These are phyloP conservation scores for Thraustochytrium striatum DNA, from an alignment of 352 stramenopile genomes.

Conservation along the genomic window DNA sequence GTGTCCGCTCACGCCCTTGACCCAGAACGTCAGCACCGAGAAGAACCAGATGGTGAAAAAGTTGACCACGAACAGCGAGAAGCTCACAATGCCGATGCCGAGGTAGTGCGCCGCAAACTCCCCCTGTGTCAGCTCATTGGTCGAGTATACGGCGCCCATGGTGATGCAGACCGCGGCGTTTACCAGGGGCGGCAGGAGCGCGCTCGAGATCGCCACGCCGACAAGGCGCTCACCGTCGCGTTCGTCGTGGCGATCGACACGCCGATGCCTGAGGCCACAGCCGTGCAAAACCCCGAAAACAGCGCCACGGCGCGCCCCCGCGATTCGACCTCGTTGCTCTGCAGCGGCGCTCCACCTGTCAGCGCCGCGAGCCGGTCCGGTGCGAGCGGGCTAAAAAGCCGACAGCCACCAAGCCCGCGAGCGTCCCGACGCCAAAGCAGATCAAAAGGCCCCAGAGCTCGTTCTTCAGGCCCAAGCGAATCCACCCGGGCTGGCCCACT, in stretches of 20 bases:
- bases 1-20: slow-evolving; percentile 61
- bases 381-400: slow-evolving; percentile 11
- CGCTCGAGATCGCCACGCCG: slow-evolving; percentile 64
- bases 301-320: slow-evolving; percentile 55
- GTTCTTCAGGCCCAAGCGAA: slow-evolving; percentile 48
- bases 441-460: slow-evolving; percentile 46
- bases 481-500: slow-evolving; percentile 18
- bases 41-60: slow-evolving; percentile 57
- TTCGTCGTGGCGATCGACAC: slow-evolving; percentile 60
- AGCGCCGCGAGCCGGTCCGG: neutral
- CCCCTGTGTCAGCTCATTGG: neutral
- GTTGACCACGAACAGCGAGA: slow-evolving; percentile 40
- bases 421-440: slow-evolving; percentile 1
- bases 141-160: slow-evolving; percentile 34
- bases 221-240: slow-evolving; percentile 60
- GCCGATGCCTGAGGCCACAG: slow-evolving; percentile 62
- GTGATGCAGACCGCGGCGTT: slow-evolving; percentile 60
- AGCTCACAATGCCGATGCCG: slow-evolving; percentile 53
- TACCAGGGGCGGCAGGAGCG: slow-evolving; percentile 62
- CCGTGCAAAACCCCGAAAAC: slow-evolving; percentile 58
- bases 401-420: neutral
- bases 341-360: neutral
- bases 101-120: slow-evolving; percentile 53
- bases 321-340: slow-evolving; percentile 55
- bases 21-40: slow-evolving; percentile 60